Base-by-base conservation (phyloP, 1,284 basidiomycete species). In the Trichosporon inkin region DNA sequence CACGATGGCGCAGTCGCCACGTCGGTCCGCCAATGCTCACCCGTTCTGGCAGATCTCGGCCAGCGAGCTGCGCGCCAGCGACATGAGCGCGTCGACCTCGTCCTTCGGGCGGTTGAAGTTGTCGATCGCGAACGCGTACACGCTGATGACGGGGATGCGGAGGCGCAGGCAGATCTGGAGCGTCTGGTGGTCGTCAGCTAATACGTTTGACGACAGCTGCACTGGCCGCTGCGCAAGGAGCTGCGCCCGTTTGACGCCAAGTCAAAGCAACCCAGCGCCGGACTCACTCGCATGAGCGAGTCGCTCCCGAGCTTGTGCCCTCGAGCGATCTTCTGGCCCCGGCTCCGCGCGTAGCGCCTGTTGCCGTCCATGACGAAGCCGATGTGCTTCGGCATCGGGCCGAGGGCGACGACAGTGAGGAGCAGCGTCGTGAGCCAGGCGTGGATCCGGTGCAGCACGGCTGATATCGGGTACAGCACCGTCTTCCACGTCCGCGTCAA, bases 301-400 rank as follows among this genome's bases (percentile, higher is more conserved):
- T 86, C 79, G 74, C 93, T 98, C 0, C 96, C 96, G 53, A 88
- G 87, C 6, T 83, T 80, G 76, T 99, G 96, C 0, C 96, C 95
- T 61, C 90, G 81, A 35, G 81, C 79, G 10, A 90, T 83, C 34
- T 83, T 76, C 72, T 86, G 83, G 6, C 86, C 84, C 19, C 84
- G 81, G 64, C 76, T 81, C n/a, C 89, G 83, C 0, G 96, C 95
- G 74, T 90, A 97, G 6, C 96, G 83, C 55, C 96, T 82, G 76
- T 99, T 99, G 5, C 96, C 96, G 71, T 99, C 96, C 92, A 99
- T 96, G 37, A 97, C 89, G 73, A 99, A 95, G 2, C 90, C 94
- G 41, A 99, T 84, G 81, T 99, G 96, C 41, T 82, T 78, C 0
- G 96, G 96, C 19, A 96, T 82, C 1, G 96, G 95, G 0, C 94